Evolutionary conservation across 371 early-diverging fungal genomes (phyloP).

Genomic region (Haplosporangium sp.): DNA sequence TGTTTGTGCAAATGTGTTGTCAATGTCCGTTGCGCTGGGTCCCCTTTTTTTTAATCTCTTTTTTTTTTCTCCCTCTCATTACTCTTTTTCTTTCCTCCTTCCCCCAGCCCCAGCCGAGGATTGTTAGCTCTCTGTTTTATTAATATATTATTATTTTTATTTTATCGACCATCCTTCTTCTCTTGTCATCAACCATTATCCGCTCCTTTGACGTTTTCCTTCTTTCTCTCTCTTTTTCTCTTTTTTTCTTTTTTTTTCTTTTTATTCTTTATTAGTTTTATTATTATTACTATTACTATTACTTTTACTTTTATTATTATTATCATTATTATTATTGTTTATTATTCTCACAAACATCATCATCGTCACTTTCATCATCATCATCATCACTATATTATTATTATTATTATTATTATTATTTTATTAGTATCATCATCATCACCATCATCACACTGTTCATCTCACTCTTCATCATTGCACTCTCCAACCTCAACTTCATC

Average conservation of each 20-base stretch:
- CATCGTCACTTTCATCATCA: neutral
- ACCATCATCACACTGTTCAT: neutral
- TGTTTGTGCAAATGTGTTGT: neutral
- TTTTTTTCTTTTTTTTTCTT: no score
- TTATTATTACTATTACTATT: no score
- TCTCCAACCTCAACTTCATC: no score
- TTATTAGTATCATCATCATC: neutral
- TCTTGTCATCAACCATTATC: no score
- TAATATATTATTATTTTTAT: neutral
- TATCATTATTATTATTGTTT: no score
- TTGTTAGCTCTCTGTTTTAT: neutral
- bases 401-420: neutral
- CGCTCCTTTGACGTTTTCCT: no score
- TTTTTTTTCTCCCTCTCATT: neutral
- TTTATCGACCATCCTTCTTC: neutral
- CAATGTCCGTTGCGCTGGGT: neutral
- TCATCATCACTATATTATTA: neutral
- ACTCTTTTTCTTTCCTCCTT: slow-evolving; percentile 2
- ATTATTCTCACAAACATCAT: no score
- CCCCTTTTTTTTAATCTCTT: slow-evolving; percentile 1
- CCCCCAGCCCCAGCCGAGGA: neutral
- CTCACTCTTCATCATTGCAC: neutral
- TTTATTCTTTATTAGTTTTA: no score
- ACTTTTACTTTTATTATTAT: no score
- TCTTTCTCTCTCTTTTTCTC: no score